phyloP scores from a whole-genome alignment of 2,329 filamentous ascomycete genomes.

The Colletotrichum euphorbiae region DNA sequence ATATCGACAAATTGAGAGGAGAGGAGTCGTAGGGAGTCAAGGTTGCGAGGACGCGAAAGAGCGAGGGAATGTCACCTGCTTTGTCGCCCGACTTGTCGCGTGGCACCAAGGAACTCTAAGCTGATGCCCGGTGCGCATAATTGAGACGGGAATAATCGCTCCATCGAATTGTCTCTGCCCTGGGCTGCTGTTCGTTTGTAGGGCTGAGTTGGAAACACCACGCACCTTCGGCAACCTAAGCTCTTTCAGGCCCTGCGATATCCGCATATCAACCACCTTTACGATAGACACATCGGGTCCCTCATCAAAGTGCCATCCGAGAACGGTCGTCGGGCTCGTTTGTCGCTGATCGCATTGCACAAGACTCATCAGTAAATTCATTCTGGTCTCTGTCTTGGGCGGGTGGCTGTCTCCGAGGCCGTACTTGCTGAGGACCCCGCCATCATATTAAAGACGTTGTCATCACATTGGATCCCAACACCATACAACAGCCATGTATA shows the following conservation, averaged over 20 bases:
- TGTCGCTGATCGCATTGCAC: background rate
- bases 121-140: background rate
- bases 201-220: background rate
- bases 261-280: background rate
- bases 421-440: background rate
- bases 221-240: background rate
- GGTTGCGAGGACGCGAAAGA: background rate
- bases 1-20: background rate
- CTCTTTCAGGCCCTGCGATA: constrained; percentile 1
- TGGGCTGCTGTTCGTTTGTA: constrained; percentile 3
- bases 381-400: background rate
- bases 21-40: background rate
- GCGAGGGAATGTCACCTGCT: background rate
- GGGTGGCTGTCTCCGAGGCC: background rate
- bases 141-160: background rate
- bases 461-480: background rate
- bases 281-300: background rate
- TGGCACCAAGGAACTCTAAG: constrained; percentile 3
- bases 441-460: constrained; percentile 2
- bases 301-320: background rate
- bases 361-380: background rate
- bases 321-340: constrained; percentile 7
- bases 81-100: background rate
- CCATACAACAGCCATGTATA: background rate
- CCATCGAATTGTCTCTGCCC: background rate